Conservation (phyloP, 495 filamentous ascomycete species). For the Pseudomonodictys pantanalensis region DNA sequence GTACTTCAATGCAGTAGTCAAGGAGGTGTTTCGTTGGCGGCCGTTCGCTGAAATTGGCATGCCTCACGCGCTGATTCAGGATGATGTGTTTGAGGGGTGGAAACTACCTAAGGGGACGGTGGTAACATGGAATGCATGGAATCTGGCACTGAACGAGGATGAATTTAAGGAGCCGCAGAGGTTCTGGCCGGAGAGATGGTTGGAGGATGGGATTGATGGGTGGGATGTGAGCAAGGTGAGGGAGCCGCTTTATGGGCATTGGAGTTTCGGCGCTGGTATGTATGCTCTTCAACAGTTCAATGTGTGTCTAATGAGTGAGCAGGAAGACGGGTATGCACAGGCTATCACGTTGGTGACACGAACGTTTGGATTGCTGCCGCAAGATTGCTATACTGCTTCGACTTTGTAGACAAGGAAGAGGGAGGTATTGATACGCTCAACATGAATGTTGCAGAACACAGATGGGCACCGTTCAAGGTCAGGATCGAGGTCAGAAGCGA, state of each 20-base stretch:
- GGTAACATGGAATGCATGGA: slow-evolving; percentile 21
- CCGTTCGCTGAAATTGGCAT: slow-evolving; percentile 19
- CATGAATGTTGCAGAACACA: slow-evolving; percentile 9
- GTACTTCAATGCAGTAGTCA: slow-evolving; percentile 12
- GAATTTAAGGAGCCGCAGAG: slow-evolving; percentile 5
- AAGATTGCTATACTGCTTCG: slow-evolving; percentile 19
- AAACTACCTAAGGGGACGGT: slow-evolving; percentile 8
- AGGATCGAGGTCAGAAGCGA: slow-evolving; percentile 17
- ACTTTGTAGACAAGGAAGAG: slow-evolving; percentile 6
- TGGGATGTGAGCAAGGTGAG: not conserved
- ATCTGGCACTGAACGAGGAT: slow-evolving; percentile 7
- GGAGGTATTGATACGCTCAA: slow-evolving; percentile 24
- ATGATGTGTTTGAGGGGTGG: slow-evolving; percentile 20
- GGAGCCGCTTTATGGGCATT: slow-evolving; percentile 17
- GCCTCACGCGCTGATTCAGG: slow-evolving; percentile 11
- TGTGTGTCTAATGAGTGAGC: not conserved
- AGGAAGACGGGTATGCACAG: slow-evolving; percentile 9
- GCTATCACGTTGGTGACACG: slow-evolving; percentile 18
- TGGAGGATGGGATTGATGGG: not conserved
- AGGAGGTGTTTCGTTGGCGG: slow-evolving; percentile 22
- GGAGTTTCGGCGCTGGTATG: slow-evolving; percentile 15
- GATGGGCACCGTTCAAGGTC: slow-evolving; percentile 20
- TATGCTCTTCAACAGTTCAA: not conserved
- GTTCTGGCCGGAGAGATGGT: slow-evolving; percentile 18
- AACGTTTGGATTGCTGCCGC: slow-evolving; percentile 22